Evolutionary conservation across 441 rosid genomes (phyloP).

Genomic region (Euphorbia schlechtendalii): DNA sequence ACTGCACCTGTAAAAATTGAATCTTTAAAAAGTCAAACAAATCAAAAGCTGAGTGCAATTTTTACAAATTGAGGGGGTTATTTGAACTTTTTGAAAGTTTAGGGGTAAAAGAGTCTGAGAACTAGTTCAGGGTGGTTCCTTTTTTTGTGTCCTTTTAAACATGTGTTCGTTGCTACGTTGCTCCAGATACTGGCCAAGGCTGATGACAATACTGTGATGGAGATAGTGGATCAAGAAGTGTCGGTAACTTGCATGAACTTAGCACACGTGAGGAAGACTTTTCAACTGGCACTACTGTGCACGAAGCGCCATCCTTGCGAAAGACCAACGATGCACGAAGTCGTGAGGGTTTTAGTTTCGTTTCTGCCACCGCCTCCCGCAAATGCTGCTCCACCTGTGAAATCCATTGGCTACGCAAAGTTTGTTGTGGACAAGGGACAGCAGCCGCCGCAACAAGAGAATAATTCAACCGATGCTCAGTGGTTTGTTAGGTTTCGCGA

Average conservation of each 20-base stretch:
- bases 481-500: slow-evolving; percentile 72
- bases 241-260: slow-evolving; percentile 67
- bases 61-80: too few species aligned
- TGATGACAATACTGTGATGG: slow-evolving; percentile 76
- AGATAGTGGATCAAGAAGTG: slow-evolving; percentile 79
- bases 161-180: too few species aligned
- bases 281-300: slow-evolving; percentile 78
- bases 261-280: slow-evolving; percentile 53
- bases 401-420: slow-evolving; percentile 36
- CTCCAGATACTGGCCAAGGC: slow-evolving; percentile 57
- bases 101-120: too few species aligned
- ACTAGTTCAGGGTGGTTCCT: too few species aligned
- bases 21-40: too few species aligned
- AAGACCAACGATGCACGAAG: slow-evolving; percentile 90
- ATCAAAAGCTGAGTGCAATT: too few species aligned
- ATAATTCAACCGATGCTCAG: slow-evolving; percentile 51
- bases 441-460: slow-evolving; percentile 24
- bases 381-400: slow-evolving; percentile 38
- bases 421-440: slow-evolving; percentile 37
- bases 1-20: too few species aligned
- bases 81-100: too few species aligned
- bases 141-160: too few species aligned
- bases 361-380: slow-evolving; percentile 45
- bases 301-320: slow-evolving; percentile 62
- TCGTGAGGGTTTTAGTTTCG: slow-evolving; percentile 58